These are phyloP conservation scores for Naganishia sp. DNA, from an alignment of 1,284 basidiomycete species.

Conservation along the genomic window DNA sequence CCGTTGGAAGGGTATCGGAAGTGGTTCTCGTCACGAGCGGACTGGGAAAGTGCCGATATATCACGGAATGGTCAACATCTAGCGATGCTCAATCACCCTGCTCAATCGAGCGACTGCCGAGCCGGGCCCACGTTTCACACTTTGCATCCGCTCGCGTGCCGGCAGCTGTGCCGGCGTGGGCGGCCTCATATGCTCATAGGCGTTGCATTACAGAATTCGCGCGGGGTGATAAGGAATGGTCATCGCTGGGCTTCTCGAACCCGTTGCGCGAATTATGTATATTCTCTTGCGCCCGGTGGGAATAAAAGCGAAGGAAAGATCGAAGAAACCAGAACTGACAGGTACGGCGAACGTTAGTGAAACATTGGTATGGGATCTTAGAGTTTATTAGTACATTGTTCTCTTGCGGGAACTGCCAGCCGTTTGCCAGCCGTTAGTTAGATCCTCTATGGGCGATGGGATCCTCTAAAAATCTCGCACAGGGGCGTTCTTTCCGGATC, in stretches of 20 bases:
- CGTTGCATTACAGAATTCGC: too few species aligned
- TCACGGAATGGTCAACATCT: not conserved
- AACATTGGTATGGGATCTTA: not conserved
- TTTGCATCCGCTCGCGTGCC: conserved; percentile 5
- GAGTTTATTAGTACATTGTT: not conserved
- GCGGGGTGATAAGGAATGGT: too few species aligned
- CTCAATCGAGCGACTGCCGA: not conserved
- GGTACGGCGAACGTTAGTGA: too few species aligned
- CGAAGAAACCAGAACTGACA: too few species aligned
- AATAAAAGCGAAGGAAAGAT: too few species aligned
- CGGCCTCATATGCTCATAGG: not conserved
- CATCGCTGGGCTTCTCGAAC: too few species aligned
- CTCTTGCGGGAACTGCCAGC: not conserved
- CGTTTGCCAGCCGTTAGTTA: too few species aligned
- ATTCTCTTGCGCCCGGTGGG: too few species aligned
- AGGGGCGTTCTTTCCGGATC: conserved; percentile 31
- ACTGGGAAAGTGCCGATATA: not conserved
- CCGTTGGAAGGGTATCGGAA: not conserved
- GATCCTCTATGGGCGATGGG: too few species aligned
- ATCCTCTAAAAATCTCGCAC: conserved; percentile 3
- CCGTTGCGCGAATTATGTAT: too few species aligned
- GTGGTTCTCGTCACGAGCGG: not conserved
- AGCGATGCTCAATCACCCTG: not conserved
- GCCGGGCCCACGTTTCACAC: conserved; percentile 7
- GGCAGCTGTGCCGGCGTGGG: not conserved